These are phyloP conservation scores for Lasiodiplodia theobromae DNA, from an alignment of 2,329 filamentous ascomycete genomes.

Conservation along the genomic window DNA sequence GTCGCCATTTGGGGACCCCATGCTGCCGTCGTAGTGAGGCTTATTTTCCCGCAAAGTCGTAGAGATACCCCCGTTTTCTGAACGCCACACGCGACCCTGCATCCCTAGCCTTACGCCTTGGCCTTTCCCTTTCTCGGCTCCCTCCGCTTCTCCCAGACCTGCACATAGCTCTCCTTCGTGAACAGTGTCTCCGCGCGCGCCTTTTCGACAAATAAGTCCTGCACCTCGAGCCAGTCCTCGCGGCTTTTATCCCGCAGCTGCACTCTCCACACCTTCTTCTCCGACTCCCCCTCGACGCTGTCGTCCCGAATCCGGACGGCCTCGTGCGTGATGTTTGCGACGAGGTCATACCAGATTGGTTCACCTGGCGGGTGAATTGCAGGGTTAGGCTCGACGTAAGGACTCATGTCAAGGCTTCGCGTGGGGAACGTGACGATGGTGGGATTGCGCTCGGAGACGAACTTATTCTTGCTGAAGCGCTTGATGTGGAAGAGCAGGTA, in stretches of 20 bases:
- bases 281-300: constrained; percentile 84
- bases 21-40: not conserved
- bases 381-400: constrained; percentile 90
- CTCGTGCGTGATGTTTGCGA: constrained; percentile 92
- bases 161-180: constrained; percentile 91
- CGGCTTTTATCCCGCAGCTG: constrained; percentile 83
- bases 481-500: constrained; percentile 96
- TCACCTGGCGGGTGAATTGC: constrained; percentile 73
- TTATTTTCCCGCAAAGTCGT: not conserved
- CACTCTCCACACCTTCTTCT: constrained; percentile 94
- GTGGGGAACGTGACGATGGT: constrained; percentile 98
- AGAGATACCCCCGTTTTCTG: not conserved
- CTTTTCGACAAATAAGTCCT: constrained; percentile 92
- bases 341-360: constrained; percentile 92
- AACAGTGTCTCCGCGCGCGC: constrained; percentile 89
- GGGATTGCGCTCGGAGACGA: constrained; percentile 92
- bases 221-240: constrained; percentile 89
- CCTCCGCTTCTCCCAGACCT: constrained; percentile 91
- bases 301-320: constrained; percentile 79
- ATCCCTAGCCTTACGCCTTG: constrained; percentile 5
- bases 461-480: constrained; percentile 96
- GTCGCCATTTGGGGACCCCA: not conserved
- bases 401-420: constrained; percentile 81
- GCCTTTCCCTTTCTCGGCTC: constrained; percentile 52
- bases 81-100: not conserved